These are phyloP conservation scores for Vanrija sp. DNA, from an alignment of 1,284 basidiomycete genomes.

Conservation along the genomic window DNA sequence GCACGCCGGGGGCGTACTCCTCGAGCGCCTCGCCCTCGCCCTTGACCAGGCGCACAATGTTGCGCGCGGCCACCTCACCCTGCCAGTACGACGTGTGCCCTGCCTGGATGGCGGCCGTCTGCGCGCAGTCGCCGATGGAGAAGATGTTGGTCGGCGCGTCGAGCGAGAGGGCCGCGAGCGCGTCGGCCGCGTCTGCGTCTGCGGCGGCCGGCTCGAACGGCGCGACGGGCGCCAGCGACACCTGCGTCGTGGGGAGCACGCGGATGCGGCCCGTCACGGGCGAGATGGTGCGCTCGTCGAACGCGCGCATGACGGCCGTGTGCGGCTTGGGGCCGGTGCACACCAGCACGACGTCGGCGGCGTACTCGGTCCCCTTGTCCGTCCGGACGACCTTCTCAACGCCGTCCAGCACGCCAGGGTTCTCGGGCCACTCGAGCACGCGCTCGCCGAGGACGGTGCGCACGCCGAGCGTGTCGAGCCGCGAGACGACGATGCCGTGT, in stretches of 20 bases:
- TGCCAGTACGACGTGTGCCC: conserved; percentile 66
- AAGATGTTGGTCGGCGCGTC: conserved; percentile 35
- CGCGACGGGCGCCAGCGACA: not conserved
- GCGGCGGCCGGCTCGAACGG: not conserved
- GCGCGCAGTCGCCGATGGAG: conserved; percentile 50
- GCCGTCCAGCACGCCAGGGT: conserved; percentile 31
- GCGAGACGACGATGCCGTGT: conserved; percentile 45
- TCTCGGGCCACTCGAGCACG: conserved; percentile 42
- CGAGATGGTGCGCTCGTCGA: conserved; percentile 57
- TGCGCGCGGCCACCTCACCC: conserved; percentile 49
- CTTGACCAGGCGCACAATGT: conserved; percentile 47
- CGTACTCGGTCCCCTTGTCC: conserved; percentile 58
- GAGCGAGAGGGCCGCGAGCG: conserved; percentile 3
- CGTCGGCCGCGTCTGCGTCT: not conserved
- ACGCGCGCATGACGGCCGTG: conserved; percentile 56
- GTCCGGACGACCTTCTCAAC: conserved; percentile 54
- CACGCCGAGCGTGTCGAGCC: conserved; percentile 47
- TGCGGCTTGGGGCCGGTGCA: conserved; percentile 75
- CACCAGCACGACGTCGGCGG: conserved; percentile 64
- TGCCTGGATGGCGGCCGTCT: conserved; percentile 54
- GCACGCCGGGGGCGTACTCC: conserved; percentile 56
- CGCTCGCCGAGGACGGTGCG: conserved; percentile 49
- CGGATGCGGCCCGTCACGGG: conserved; percentile 50
- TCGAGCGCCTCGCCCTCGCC: conserved; percentile 49
- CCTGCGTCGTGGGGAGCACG: conserved; percentile 61